Evolutionary conservation across 1,284 basidiomycete species (phyloP), one percentile per base, ranked within the genome.

Genomic region (Microbotryum saponariae): DNA sequence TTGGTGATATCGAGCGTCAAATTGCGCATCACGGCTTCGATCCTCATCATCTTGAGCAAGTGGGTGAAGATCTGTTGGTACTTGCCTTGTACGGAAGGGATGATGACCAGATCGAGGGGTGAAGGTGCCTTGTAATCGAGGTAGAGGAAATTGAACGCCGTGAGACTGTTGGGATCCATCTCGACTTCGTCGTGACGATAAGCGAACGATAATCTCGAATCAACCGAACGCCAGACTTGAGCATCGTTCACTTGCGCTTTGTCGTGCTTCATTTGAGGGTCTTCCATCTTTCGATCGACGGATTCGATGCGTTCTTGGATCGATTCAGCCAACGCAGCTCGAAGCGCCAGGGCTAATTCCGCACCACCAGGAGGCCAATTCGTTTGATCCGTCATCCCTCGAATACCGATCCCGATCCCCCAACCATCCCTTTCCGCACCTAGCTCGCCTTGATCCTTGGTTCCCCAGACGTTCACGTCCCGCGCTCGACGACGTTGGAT

Each of bases 111-210:
- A 31, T 58, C 33, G 45, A 58, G 57, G 4, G 57, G 57, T 4
- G 57, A 58, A 4, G 51, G 57, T 7, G 51, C n/a, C n/a, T 51
- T 42, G 51, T 58, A 58, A 25, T 52, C 44, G 42, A 58, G 33
- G 44, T 44, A 52, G n/a, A 58, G 51, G 51, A 58, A 58, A 42
- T 53, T 51, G n/a, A 58, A 45, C 12, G 57, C 57, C 20, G 49
- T 31, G n/a, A 58, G 51, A 10, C 50, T 33, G 51, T 45, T 46
- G 9, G 57, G 50, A n/a, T 58, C 57, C 37, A 52, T 51, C 8
- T 52, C 49, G 18, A 46, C 50, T 21, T 51, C 44, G 23, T 42
- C 57, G 8, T 58, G 37, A 18, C 44, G 18, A 23, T 29, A 52
- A 20, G 57, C 57, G 46, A 58, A 58, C 25, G 50, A 52, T 14